These are phyloP conservation scores for Phytophthora multivora DNA, from an alignment of 352 stramenopile species.

Conservation along the genomic window DNA sequence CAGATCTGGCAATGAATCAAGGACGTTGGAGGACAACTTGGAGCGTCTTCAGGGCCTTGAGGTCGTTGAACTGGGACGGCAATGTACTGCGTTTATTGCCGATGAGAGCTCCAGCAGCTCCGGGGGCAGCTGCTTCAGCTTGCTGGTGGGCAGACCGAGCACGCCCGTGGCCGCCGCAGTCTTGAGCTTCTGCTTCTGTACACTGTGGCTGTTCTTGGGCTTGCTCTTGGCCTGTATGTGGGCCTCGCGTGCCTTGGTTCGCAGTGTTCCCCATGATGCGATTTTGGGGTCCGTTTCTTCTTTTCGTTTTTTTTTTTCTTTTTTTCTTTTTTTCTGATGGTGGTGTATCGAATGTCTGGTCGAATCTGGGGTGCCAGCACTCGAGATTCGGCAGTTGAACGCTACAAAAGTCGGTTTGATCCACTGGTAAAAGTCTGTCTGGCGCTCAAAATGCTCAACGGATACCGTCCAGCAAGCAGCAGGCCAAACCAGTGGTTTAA, in stretches of 20 bases:
- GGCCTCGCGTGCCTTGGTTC: constrained; percentile 70
- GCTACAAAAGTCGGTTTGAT: constrained; percentile 5
- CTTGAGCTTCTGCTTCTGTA: constrained; percentile 83
- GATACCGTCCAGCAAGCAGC: neutral
- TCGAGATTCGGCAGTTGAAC: constrained; percentile 16
- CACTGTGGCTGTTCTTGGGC: constrained; percentile 74
- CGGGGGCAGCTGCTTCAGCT: constrained; percentile 73
- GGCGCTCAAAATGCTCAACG: neutral
- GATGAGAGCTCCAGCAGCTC: constrained; percentile 57
- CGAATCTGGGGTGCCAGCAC: neutral
- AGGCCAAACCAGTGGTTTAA: too few relatives aligned
- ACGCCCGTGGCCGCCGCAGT: constrained; percentile 63
- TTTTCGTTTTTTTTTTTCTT: too few relatives aligned
- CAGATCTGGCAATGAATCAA: constrained; percentile 67
- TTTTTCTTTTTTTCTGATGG: too few relatives aligned
- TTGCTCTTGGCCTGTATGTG: constrained; percentile 77
- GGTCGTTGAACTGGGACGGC: constrained; percentile 37
- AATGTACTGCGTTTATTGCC: constrained; percentile 66
- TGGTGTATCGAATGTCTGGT: neutral
- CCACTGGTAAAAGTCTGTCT: constrained; percentile 3
- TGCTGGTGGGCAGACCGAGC: constrained; percentile 71
- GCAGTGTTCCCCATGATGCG: constrained; percentile 61
- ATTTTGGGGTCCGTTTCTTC: too few relatives aligned
- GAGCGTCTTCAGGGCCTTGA: constrained; percentile 72
- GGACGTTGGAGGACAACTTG: constrained; percentile 69